phyloP scores from a whole-genome alignment of 257 asterid species.

The Fraxinus excelsior region DNA sequence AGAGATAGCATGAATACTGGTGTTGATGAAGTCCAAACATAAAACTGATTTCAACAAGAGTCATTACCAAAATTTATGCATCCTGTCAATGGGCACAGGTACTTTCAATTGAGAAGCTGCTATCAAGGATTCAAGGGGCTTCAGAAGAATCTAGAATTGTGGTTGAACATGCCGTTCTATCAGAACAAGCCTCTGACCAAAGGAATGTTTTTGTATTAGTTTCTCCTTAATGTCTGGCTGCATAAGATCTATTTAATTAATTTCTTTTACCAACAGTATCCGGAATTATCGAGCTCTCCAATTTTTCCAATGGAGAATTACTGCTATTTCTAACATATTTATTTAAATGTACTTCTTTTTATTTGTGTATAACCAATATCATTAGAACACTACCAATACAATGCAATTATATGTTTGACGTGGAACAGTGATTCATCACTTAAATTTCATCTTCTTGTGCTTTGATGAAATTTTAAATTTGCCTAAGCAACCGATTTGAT shows the following conservation, averaged over 20 bases:
- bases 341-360: not conserved
- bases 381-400: not conserved
- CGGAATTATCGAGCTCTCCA: not conserved
- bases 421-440: not conserved
- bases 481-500: constrained; percentile 4
- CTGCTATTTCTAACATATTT: not conserved
- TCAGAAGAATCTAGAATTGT: not conserved
- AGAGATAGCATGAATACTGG: constrained; percentile 10
- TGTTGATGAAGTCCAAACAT: not conserved
- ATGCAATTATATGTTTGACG: not conserved
- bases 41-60: not conserved
- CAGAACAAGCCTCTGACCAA: too few species aligned
- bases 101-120: constrained; percentile 16
- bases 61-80: not conserved
- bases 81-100: not conserved
- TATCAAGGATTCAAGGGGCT: not conserved
- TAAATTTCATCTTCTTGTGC: not conserved
- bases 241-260: not conserved
- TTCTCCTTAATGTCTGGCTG: not conserved
- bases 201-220: not conserved
- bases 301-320: too few species aligned
- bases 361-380: not conserved
- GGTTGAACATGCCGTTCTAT: not conserved
- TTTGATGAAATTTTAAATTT: constrained; percentile 3
- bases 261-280: not conserved